Percentiles rank a stretch among this genome's conserved stretches.
These are phyloP conservation scores for Aaosphaeria arxii DNA, from an alignment of 2,329 filamentous ascomycete species.

Conservation along the genomic window DNA sequence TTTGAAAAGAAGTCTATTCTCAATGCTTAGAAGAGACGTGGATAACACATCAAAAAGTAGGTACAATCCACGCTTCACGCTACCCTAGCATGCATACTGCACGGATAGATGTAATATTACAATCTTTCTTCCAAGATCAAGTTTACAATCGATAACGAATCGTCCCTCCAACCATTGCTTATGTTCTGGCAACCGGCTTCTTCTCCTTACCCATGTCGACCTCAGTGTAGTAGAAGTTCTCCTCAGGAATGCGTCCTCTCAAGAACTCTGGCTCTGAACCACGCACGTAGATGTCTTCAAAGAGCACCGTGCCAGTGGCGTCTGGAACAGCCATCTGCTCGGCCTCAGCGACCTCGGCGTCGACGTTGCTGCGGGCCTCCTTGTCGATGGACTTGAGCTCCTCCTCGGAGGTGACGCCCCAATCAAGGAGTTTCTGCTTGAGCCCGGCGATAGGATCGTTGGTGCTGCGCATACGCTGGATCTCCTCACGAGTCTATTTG, in stretches of 20 bases:
- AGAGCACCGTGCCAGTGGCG: conserved; percentile 76
- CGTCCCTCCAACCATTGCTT: background rate
- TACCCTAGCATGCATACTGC: conserved; percentile 3
- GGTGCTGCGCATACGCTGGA: conserved; percentile 98
- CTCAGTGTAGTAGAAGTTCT: conserved; percentile 75
- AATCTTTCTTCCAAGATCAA: background rate
- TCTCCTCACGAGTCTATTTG: conserved; percentile 83
- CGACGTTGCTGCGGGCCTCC: conserved; percentile 80
- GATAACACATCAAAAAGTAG: background rate
- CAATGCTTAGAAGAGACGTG: background rate
- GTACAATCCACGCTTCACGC: background rate
- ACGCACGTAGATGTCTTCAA: conserved; percentile 91
- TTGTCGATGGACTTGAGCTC: conserved; percentile 97
- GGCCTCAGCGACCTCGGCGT: conserved; percentile 83
- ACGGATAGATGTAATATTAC: conserved; percentile 4
- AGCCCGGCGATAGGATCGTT: conserved; percentile 97
- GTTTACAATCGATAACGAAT: background rate
- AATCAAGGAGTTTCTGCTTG: conserved; percentile 97
- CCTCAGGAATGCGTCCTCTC: conserved; percentile 82
- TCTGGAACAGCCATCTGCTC: conserved; percentile 86
- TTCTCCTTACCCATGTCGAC: conserved; percentile 40
- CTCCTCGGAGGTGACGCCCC: conserved; percentile 86
- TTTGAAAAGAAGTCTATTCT: background rate
- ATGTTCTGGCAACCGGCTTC: conserved; percentile 33
- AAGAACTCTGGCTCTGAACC: conserved; percentile 86